Percentiles rank a stretch among this genome's conserved stretches.
These are phyloP conservation scores for Scytalidium lignicola DNA, from an alignment of 2,329 filamentous ascomycete genomes.

Conservation along the genomic window DNA sequence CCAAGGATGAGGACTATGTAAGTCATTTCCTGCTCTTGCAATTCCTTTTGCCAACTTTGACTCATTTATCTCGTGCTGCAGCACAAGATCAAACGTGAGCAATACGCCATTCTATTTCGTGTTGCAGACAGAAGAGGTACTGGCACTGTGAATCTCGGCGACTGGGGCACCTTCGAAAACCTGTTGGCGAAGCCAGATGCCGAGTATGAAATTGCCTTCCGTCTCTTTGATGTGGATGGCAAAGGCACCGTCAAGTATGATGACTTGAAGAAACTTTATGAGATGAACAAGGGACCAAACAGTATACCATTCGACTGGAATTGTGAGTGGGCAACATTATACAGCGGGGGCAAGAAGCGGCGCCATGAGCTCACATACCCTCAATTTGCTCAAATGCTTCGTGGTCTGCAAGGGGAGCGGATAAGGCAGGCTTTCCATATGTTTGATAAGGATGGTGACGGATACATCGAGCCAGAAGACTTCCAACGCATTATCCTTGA, in stretches of 20 bases:
- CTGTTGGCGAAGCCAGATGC: slow-evolving; percentile 90
- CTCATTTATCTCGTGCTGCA: slow-evolving; percentile 34
- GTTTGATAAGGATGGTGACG: slow-evolving; percentile 87
- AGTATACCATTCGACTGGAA: slow-evolving; percentile 95
- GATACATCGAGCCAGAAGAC: slow-evolving; percentile 91
- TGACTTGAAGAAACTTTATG: slow-evolving; percentile 78
- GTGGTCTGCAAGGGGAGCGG: slow-evolving; percentile 90
- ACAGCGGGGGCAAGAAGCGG: slow-evolving; percentile 82
- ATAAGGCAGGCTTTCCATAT: slow-evolving; percentile 91
- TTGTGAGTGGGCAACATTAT: slow-evolving; percentile 92
- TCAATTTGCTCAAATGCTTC: slow-evolving; percentile 97
- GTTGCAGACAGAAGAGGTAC: slow-evolving; percentile 76
- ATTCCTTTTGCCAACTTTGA: slow-evolving; percentile 15
- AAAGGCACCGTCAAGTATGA: slow-evolving; percentile 86
- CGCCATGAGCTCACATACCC: slow-evolving; percentile 90
- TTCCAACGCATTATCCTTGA: slow-evolving; percentile 96
- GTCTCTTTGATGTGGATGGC: slow-evolving; percentile 84
- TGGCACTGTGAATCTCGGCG: slow-evolving; percentile 71
- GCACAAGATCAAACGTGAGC: slow-evolving; percentile 97
- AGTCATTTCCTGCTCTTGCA: slow-evolving; percentile 34
- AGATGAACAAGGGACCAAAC: slow-evolving; percentile 78
- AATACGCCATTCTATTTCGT: slow-evolving; percentile 88
- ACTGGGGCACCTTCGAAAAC: slow-evolving; percentile 94
- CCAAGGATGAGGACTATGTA: slow-evolving; percentile 84
- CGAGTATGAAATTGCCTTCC: slow-evolving; percentile 98